Percentiles rank a stretch among this genome's conserved stretches.
These are phyloP conservation scores for Botrytis fabae DNA, from an alignment of 2,329 filamentous ascomycete species.

Conservation along the genomic window DNA sequence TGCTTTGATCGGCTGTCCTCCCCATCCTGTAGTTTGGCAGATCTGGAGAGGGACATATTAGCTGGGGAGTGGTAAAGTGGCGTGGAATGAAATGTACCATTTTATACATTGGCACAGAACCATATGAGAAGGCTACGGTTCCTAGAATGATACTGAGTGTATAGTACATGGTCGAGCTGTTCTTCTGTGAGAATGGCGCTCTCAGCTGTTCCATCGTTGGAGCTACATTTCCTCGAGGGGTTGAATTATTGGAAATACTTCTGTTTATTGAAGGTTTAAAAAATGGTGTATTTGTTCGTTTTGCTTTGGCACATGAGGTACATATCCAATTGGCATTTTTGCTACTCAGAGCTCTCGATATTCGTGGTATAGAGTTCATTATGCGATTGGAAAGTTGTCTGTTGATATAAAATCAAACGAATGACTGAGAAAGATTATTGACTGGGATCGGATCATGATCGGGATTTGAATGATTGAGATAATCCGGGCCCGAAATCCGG, in stretches of 20 bases:
- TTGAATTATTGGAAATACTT: conserved; percentile 35
- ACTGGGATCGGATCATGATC: background rate
- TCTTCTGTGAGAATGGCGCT: conserved; percentile 65
- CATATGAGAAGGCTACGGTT: conserved; percentile 78
- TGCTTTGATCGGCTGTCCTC: conserved; percentile 86
- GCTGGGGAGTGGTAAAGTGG: conserved; percentile 15
- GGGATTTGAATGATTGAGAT: conserved; percentile 6
- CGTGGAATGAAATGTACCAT: conserved; percentile 57
- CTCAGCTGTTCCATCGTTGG: conserved; percentile 65
- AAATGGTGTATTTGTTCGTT: conserved; percentile 28
- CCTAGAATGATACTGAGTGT: conserved; percentile 75
- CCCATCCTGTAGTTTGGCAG: conserved; percentile 86
- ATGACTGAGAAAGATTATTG: background rate
- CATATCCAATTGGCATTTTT: conserved; percentile 39
- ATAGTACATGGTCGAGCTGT: conserved; percentile 71
- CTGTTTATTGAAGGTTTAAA: conserved; percentile 35
- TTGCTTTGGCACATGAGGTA: conserved; percentile 33
- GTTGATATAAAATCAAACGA: conserved; percentile 1
- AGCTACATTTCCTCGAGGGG: conserved; percentile 38
- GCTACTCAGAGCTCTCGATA: conserved; percentile 29
- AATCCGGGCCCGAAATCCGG: conserved; percentile 18
- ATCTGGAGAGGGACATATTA: conserved; percentile 52
- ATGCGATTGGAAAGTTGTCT: background rate
- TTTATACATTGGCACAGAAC: conserved; percentile 83
- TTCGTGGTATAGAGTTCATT: conserved; percentile 29